These are phyloP conservation scores for Physcomitrium patens DNA, from an alignment of 225 moss, liverwort and hornwort genomes.

Conservation along the genomic window DNA sequence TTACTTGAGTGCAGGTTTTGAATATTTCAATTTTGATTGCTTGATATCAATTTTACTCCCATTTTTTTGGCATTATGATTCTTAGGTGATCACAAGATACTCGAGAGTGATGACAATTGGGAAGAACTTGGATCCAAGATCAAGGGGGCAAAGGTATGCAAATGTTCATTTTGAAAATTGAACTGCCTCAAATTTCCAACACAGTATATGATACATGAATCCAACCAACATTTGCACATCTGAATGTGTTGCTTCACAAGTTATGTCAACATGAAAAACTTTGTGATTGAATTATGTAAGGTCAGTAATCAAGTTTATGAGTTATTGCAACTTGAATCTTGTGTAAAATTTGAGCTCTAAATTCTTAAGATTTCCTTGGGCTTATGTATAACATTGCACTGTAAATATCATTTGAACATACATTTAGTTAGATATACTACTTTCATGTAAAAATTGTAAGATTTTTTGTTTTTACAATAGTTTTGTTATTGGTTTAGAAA, in stretches of 20 bases:
- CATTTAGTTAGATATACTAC: no score
- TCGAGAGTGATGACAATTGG: not conserved
- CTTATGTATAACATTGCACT: no score
- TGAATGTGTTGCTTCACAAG: not conserved
- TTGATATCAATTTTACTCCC: no score
- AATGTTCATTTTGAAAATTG: not conserved
- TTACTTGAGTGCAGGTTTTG: no score
- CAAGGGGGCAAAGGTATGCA: conserved; percentile 1
- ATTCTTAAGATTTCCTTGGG: no score
- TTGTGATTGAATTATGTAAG: not conserved
- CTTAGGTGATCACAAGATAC: not conserved
- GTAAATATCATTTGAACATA: no score
- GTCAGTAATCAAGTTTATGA: not conserved
- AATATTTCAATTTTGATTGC: not conserved
- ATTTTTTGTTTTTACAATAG: no score
- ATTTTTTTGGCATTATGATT: not conserved
- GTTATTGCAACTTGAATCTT: not conserved
- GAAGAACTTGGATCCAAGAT: not conserved
- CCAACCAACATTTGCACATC: not conserved
- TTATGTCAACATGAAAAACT: not conserved
- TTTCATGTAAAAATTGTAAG: no score
- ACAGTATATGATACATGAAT: not conserved
- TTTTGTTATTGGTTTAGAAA: no score
- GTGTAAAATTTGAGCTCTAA: no score
- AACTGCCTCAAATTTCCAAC: not conserved